Evolutionary conservation across 2,329 filamentous ascomycete genomes (phyloP).

Genomic region (Aspergillus sp.): DNA sequence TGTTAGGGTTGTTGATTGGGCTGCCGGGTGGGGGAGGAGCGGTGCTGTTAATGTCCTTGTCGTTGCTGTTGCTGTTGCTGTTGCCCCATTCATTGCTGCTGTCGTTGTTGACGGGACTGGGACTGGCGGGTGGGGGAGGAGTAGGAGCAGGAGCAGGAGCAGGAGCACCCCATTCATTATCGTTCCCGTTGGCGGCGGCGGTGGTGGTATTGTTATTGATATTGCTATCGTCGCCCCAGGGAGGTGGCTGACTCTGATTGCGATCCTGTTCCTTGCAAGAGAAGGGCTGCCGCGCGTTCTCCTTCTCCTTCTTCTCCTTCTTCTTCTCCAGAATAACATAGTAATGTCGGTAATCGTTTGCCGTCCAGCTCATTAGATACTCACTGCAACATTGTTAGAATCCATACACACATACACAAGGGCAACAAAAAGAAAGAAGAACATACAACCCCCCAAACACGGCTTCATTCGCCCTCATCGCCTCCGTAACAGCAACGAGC

Average conservation of each 20-base stretch:
- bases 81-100: background rate
- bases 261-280: too few relatives aligned
- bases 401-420: background rate
- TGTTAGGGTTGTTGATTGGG: background rate
- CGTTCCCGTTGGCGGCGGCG: background rate
- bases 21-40: background rate
- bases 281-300: too few relatives aligned
- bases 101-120: background rate
- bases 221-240: background rate
- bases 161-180: too few relatives aligned
- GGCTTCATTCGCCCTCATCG: background rate
- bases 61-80: background rate
- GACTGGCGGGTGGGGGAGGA: too few relatives aligned
- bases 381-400: background rate
- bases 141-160: too few relatives aligned
- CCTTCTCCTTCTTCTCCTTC: too few relatives aligned
- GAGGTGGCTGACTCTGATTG: too few relatives aligned
- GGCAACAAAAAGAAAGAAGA: background rate
- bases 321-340: background rate
- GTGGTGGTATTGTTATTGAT: background rate
- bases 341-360: background rate
- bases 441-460: slow-evolving; percentile 2
- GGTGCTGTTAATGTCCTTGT: background rate
- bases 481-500: slow-evolving; percentile 1
- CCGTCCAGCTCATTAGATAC: slow-evolving; percentile 1